phyloP scores from a whole-genome alignment of 2,329 filamentous ascomycete species.

The Ascochyta koolunga region DNA sequence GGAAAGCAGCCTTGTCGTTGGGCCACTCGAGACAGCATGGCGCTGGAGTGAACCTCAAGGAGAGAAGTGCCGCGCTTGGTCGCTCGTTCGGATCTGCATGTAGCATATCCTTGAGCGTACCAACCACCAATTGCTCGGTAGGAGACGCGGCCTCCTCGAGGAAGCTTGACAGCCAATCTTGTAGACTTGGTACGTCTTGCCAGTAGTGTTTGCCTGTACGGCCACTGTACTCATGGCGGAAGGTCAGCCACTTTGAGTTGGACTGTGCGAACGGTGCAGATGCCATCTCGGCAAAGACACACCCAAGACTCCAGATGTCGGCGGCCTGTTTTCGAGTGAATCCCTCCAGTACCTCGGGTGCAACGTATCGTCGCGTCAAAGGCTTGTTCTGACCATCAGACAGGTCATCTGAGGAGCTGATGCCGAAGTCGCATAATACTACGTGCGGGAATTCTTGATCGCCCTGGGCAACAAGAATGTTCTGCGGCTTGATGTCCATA shows the following conservation, averaged over 20 bases:
- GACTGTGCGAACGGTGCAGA: slow-evolving; percentile 31
- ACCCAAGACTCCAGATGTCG: slow-evolving; percentile 96
- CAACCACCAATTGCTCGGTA: slow-evolving; percentile 32
- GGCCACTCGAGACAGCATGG: slow-evolving; percentile 47
- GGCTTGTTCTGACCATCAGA: slow-evolving; percentile 27
- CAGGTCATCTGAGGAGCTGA: slow-evolving; percentile 37
- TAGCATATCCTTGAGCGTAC: slow-evolving; percentile 42
- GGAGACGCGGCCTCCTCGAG: slow-evolving; percentile 23
- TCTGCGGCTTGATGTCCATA: slow-evolving; percentile 49
- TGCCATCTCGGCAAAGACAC: slow-evolving; percentile 96
- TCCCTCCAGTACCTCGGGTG: slow-evolving; percentile 43
- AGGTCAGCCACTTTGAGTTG: slow-evolving; percentile 31
- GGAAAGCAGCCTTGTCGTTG: slow-evolving; percentile 41
- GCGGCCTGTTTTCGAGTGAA: slow-evolving; percentile 39
- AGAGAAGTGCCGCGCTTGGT: slow-evolving; percentile 39
- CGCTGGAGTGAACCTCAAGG: slow-evolving; percentile 43
- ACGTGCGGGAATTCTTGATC: slow-evolving; percentile 41
- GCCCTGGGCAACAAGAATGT: slow-evolving; percentile 44
- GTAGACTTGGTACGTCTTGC: slow-evolving; percentile 41
- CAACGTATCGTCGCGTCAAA: slow-evolving; percentile 44
- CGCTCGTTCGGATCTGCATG: slow-evolving; percentile 35
- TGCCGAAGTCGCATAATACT: slow-evolving; percentile 47
- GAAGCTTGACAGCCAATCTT: slow-evolving; percentile 33
- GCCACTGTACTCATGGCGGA: slow-evolving; percentile 39
- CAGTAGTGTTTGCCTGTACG: slow-evolving; percentile 44